phyloP scores from a whole-genome alignment of 306 rosid species.

The Trifolium pratense region DNA sequence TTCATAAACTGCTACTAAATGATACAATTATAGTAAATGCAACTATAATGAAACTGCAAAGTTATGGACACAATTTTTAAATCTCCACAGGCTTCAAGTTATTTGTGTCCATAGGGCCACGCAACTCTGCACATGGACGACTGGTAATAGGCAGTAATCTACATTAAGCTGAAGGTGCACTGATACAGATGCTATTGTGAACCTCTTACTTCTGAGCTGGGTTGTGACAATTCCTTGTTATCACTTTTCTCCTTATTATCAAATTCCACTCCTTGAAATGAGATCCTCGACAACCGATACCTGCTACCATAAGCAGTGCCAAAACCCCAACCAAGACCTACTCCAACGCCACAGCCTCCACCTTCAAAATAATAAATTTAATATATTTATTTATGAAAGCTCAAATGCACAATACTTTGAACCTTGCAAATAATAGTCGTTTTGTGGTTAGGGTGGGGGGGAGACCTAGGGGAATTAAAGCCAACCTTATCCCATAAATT shows the following conservation, averaged over 20 bases:
- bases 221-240: constrained; percentile 44
- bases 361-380: constrained; percentile 59
- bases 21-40: neutral
- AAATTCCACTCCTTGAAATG: constrained; percentile 76
- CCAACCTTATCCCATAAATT: neutral
- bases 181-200: constrained; percentile 41
- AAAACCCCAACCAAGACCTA: constrained; percentile 99
- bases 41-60: constrained; percentile 21
- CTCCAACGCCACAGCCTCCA: constrained; percentile 98
- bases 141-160: neutral
- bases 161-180: constrained; percentile 2
- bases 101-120: neutral
- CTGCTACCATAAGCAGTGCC: constrained; percentile 90
- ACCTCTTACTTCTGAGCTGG: constrained; percentile 43
- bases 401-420: constrained; percentile 3
- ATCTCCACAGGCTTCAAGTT: constrained; percentile 19
- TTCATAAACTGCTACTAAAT: neutral
- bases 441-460: neutral
- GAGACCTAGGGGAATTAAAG: neutral
- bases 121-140: constrained; percentile 1
- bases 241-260: constrained; percentile 51
- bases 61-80: neutral
- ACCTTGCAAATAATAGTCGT: neutral
- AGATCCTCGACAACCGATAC: constrained; percentile 71
- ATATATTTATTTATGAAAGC: neutral